A percentile compares a stretch with the other conserved stretches of the same genome.
phyloP scores from a whole-genome alignment of 495 filamentous ascomycete genomes.

The Parmelia sp. region DNA sequence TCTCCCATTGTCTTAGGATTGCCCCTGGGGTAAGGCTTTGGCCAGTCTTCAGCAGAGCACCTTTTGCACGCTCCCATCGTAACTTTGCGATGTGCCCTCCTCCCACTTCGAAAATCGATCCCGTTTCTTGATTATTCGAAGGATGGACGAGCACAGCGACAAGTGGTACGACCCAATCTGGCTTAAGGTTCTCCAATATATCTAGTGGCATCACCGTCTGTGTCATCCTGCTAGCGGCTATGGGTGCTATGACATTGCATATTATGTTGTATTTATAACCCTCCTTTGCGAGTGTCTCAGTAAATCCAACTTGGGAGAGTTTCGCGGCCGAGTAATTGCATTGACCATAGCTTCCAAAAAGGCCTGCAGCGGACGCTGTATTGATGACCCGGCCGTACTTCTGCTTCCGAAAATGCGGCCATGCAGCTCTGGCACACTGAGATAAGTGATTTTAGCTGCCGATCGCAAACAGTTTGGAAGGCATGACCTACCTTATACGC shows the following conservation, averaged over 20 bases:
- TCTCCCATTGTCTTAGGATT: constrained; percentile 79
- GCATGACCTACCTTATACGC: constrained; percentile 69
- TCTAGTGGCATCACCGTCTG: constrained; percentile 97
- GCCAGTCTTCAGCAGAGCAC: constrained; percentile 85
- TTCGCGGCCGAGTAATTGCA: constrained; percentile 97
- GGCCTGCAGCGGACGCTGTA: constrained; percentile 88
- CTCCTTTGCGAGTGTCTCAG: constrained; percentile 96
- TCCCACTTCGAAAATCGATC: constrained; percentile 88
- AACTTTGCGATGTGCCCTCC: constrained; percentile 91
- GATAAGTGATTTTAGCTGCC: not conserved
- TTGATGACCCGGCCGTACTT: constrained; percentile 97
- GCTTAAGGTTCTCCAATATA: constrained; percentile 79
- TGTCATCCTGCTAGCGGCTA: constrained; percentile 95
- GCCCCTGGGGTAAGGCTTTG: constrained; percentile 81
- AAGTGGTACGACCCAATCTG: constrained; percentile 92
- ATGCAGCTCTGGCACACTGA: constrained; percentile 85
- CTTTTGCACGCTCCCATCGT: constrained; percentile 90
- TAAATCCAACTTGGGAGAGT: constrained; percentile 93
- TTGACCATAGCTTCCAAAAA: constrained; percentile 95
- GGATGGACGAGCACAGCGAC: constrained; percentile 87
- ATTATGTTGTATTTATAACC: constrained; percentile 98
- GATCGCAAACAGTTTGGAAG: constrained; percentile 6
- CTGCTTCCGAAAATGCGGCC: constrained; percentile 97
- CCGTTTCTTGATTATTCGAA: constrained; percentile 77
- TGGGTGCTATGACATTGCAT: constrained; percentile 91